Base-by-base conservation (phyloP, 1,139 yeast species). In the Yueomyces sp. region DNA sequence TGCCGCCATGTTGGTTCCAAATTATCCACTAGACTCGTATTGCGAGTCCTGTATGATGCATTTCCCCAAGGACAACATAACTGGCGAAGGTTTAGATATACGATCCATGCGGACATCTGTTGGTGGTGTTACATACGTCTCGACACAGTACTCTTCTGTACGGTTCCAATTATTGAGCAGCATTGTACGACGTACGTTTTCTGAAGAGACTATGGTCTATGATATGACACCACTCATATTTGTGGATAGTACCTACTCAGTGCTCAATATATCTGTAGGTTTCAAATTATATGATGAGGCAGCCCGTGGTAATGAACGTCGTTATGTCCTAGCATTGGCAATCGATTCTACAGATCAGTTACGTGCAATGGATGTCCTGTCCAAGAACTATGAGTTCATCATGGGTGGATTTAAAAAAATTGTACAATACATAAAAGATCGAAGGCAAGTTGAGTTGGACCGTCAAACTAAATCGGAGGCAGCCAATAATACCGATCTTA, bases 271-370 rank as follows among this genome's bases (percentile, higher is more conserved):
- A 27, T 73, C 76, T 33, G 68, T 76, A 45, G 75, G 81, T 4
- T 83, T 85, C 64, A 80, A 81, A 54, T 66, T 84, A 11, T 69
- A 69, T 36, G 95, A 85, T 58, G 65, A 69, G 27, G 73, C 76
- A 42, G 89, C 95, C 0, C 69, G 95, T 44, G 95, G 95, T 1
- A 78, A 83, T 4, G 91, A 81, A 53, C 65, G 95, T 44, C 73
- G 83, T 45, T 84, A 82, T 53, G 71, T 85, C 2, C 59, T 82
- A 27, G 70, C 82, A 50, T 75, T 82, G 30, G 68, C 81, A 3
- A 66, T 78, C 25, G 86, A 81, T 51, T 63, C 70, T 39, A 87
- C 78, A 50, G 56, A 67, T 4, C 68, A 65, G 30, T 45, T 47
- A 2, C 35, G 41, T 7, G 44, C 60, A 0, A 57, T 56, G 58